Evolutionary conservation across 2,329 filamentous ascomycete species (phyloP), one percentile per base, ranked within the genome.

Genomic region (Fusarium mundagurra): DNA sequence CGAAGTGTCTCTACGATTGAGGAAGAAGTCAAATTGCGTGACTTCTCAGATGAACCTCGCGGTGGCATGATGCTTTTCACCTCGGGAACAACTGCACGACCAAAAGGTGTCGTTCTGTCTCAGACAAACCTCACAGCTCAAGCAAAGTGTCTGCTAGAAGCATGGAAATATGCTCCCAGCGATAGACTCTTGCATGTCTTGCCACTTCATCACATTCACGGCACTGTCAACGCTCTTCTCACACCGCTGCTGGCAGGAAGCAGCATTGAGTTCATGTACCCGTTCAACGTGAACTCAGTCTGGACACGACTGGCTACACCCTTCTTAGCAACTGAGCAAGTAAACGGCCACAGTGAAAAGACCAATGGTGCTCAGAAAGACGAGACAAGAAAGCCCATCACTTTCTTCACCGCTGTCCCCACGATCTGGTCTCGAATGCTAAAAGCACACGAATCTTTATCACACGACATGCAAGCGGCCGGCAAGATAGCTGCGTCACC

Each of bases 31-130:
- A 77, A 81, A 14, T 78, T 91, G 55, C 88, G 90, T 34, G 86
- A 88, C 61, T 76, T 86, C 1, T 84, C 87, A 43, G 83, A 85
- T 2, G 87, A 87, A 1, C 27, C 48, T 27, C 84, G 88, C 36
- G 93, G 93, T 8, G 95, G 94, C 53, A 93, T 99, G 91, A 98
- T 99, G 95, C 88, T 99, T 10, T 99, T 98, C 82, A 99, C 96
- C 2, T 98, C 96, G 1, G 96, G 96, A 36, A 99, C 96, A 0
- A 99, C 96, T 8, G 96, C 93, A 82, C 87, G 94, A 75, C 96
- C 96, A 87, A 98, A 98, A 90, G 96, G 96, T n/a, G 96, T 98
- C 3, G 84, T 98, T 10, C 89, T 98, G 10, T 93, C 95, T 1
- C 90, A 94, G 74, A 90, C 89, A 5, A 93, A 92, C 48, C 88